A percentile compares a stretch with the other conserved stretches of the same genome.
These are phyloP conservation scores for Penicillium sp. DNA, from an alignment of 2,329 filamentous ascomycete genomes.

Conservation along the genomic window DNA sequence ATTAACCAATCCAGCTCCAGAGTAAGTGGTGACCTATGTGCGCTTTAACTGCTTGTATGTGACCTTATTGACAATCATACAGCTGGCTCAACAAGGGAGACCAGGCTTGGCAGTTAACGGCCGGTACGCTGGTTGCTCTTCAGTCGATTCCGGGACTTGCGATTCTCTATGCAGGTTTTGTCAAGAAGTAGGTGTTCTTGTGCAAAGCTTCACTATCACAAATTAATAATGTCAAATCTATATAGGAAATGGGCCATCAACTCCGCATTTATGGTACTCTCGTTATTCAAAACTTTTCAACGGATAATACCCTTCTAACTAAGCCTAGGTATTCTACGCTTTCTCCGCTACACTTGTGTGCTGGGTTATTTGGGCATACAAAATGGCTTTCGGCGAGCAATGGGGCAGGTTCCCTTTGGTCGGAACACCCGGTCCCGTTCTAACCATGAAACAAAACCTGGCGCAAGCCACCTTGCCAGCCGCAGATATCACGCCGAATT, in stretches of 20 bases:
- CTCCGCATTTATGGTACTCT: conserved; percentile 49
- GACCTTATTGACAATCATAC: conserved; percentile 5
- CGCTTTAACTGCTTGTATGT: neutral
- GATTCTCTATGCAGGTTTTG: conserved; percentile 50
- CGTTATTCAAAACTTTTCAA: neutral
- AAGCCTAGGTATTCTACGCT: conserved; percentile 44
- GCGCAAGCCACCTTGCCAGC: conserved; percentile 45
- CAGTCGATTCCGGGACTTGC: conserved; percentile 52
- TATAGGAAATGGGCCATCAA: conserved; percentile 51
- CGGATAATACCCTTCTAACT: neutral
- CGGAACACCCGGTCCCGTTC: conserved; percentile 47
- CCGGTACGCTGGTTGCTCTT: conserved; percentile 50
- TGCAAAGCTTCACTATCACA: neutral
- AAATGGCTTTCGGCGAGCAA: conserved; percentile 51
- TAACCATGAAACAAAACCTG: conserved; percentile 47
- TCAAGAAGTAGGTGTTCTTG: conserved; percentile 29
- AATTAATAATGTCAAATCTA: neutral
- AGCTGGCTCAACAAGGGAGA: conserved; percentile 47
- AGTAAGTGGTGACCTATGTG: conserved; percentile 3
- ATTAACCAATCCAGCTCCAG: conserved; percentile 11
- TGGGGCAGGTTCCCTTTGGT: conserved; percentile 47
- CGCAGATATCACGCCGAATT: conserved; percentile 42
- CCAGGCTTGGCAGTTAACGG: conserved; percentile 55
- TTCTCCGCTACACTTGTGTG: conserved; percentile 50
- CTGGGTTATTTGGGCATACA: conserved; percentile 53